Percentiles rank a stretch among this genome's conserved stretches.
These are phyloP conservation scores for Collybia mongolica DNA, from an alignment of 768 basidiomycete species.

Conservation along the genomic window DNA sequence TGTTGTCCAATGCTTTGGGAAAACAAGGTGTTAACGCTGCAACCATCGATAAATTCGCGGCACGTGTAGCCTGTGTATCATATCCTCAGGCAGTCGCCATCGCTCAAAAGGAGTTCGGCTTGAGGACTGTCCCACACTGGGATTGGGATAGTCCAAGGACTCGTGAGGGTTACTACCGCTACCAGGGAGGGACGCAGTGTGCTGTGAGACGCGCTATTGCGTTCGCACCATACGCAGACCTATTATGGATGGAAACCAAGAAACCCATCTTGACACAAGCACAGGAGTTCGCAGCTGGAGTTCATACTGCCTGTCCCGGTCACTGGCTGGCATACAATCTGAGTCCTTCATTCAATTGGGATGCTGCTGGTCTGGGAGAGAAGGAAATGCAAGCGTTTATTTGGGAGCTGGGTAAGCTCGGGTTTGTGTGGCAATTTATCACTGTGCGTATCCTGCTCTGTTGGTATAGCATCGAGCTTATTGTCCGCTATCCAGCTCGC, in stretches of 20 bases:
- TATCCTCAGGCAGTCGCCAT: slow-evolving; percentile 68
- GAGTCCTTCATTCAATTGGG: slow-evolving; percentile 93
- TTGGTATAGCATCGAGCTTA: slow-evolving; percentile 1
- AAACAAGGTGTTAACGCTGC: slow-evolving; percentile 52
- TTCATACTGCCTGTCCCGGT: slow-evolving; percentile 76
- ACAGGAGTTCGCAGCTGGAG: slow-evolving; percentile 86
- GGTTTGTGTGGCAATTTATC: slow-evolving; percentile 99
- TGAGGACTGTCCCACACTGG: slow-evolving; percentile 80
- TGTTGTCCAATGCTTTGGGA: slow-evolving; percentile 65
- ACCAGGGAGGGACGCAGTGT: slow-evolving; percentile 95
- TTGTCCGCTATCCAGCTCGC: slow-evolving; percentile 61
- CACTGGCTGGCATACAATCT: slow-evolving; percentile 98
- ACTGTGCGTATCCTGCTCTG: slow-evolving; percentile 54
- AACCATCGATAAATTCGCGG: slow-evolving; percentile 59
- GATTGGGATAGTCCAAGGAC: slow-evolving; percentile 94
- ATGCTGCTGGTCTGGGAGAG: slow-evolving; percentile 85
- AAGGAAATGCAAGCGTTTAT: slow-evolving; percentile 86
- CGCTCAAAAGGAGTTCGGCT: slow-evolving; percentile 77
- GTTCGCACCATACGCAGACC: slow-evolving; percentile 91
- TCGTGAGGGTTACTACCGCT: slow-evolving; percentile 95
- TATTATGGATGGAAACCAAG: slow-evolving; percentile 97
- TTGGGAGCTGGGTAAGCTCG: slow-evolving; percentile 93
- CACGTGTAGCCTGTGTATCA: slow-evolving; percentile 64
- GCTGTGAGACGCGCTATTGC: slow-evolving; percentile 90
- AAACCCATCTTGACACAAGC: slow-evolving; percentile 92